Conservation (phyloP, 495 filamentous ascomycete species). For the Penicillium goetzii region DNA sequence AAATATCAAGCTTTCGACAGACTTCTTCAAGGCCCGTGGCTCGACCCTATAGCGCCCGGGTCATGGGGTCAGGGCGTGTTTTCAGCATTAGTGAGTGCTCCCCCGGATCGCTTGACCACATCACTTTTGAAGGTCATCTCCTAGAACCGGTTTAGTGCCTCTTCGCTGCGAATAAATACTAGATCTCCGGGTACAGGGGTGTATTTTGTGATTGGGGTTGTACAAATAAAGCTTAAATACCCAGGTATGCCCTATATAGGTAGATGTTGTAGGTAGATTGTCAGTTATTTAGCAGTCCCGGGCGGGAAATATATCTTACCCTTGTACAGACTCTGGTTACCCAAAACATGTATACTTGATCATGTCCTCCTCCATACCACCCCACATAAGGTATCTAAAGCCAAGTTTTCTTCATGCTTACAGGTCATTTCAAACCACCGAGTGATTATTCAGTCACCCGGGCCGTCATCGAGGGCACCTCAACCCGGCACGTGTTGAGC, state of each 20-base stretch:
- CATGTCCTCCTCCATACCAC: neutral
- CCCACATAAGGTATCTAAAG: neutral
- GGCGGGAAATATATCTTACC: neutral
- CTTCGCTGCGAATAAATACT: neutral
- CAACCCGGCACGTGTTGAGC: slow-evolving; percentile 18
- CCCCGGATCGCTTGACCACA: slow-evolving; percentile 14
- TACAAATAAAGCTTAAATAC: neutral
- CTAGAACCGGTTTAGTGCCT: neutral
- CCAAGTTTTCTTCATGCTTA: neutral
- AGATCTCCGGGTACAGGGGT: neutral
- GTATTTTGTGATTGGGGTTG: neutral
- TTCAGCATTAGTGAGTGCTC: neutral
- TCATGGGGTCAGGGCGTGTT: slow-evolving; percentile 8
- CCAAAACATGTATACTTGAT: too few species aligned
- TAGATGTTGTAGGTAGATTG: neutral
- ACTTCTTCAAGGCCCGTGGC: neutral
- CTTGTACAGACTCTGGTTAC: neutral
- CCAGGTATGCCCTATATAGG: neutral
- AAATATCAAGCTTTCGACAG: neutral
- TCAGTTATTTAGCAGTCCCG: too few species aligned
- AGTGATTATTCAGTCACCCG: slow-evolving; percentile 29
- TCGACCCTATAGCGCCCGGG: neutral
- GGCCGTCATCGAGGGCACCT: slow-evolving; percentile 10
- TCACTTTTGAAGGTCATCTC: slow-evolving; percentile 15
- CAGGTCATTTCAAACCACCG: slow-evolving; percentile 13